These are phyloP conservation scores for Hypoxylon sp. DNA, from an alignment of 2,329 filamentous ascomycete species.

Conservation along the genomic window DNA sequence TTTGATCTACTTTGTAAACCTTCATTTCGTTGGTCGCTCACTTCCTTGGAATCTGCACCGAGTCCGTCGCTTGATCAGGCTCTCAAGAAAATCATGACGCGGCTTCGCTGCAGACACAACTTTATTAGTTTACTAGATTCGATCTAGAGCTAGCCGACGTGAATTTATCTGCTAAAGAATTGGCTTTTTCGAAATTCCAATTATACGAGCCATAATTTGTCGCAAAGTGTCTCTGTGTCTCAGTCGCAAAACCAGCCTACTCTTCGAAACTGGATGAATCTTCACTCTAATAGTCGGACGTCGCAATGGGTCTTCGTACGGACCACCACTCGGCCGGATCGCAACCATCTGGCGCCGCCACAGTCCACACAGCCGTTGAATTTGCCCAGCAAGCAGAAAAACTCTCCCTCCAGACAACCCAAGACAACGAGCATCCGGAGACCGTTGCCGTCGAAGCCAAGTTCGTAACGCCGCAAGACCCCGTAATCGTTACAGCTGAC, in stretches of 20 bases:
- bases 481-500: conserved; percentile 76
- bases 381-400: conserved; percentile 73
- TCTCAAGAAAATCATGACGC: conserved; percentile 30
- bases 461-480: conserved; percentile 77
- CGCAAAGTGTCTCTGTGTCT: conserved; percentile 5
- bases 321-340: conserved; percentile 33
- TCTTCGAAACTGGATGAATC: conserved; percentile 23
- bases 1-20: conserved; percentile 23
- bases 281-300: conserved; percentile 6
- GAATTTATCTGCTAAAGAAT: conserved; percentile 2
- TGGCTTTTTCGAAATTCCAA: conserved; percentile 9
- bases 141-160: neutral
- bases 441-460: conserved; percentile 71
- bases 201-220: conserved; percentile 11
- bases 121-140: conserved; percentile 11
- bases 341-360: conserved; percentile 42
- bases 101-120: conserved; percentile 24
- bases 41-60: conserved; percentile 26
- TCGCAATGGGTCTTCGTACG: conserved; percentile 40
- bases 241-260: neutral
- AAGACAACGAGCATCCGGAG: conserved; percentile 48
- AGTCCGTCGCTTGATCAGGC: conserved; percentile 11
- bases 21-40: conserved; percentile 38
- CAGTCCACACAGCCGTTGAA: conserved; percentile 61
- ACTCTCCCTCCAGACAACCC: conserved; percentile 59